phyloP scores from a whole-genome alignment of 345 rosid species.

The Syzygium aromaticum region DNA sequence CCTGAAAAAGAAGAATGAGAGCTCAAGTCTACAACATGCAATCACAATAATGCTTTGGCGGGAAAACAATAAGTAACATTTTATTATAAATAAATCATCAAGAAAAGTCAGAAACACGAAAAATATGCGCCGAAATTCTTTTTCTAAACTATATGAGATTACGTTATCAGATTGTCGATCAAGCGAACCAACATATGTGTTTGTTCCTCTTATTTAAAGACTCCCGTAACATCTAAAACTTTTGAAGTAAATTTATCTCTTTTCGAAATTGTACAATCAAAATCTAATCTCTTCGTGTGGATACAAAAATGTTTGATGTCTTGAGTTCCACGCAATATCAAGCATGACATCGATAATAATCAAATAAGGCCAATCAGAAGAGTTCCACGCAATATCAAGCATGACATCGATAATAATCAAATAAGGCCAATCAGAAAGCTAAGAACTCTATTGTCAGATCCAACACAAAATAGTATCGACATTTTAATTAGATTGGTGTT shows the following conservation, averaged over 20 bases:
- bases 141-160: background rate
- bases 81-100: background rate
- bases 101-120: background rate
- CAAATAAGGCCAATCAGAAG: too few relatives aligned
- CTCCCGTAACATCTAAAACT: too few relatives aligned
- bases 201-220: background rate
- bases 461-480: too few relatives aligned
- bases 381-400: background rate
- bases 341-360: background rate
- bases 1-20: background rate
- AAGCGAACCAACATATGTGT: background rate
- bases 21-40: background rate
- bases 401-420: background rate
- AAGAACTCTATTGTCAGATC: background rate
- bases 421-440: background rate
- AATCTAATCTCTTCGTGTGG: background rate
- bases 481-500: background rate
- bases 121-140: background rate
- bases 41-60: background rate
- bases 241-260: background rate
- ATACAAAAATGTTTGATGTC: background rate
- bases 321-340: background rate
- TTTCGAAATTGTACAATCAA: background rate
- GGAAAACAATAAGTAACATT: background rate
- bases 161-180: background rate